Conservation (phyloP, 805 yeast genomes). For the Zygoascus bituminiphila region DNA sequence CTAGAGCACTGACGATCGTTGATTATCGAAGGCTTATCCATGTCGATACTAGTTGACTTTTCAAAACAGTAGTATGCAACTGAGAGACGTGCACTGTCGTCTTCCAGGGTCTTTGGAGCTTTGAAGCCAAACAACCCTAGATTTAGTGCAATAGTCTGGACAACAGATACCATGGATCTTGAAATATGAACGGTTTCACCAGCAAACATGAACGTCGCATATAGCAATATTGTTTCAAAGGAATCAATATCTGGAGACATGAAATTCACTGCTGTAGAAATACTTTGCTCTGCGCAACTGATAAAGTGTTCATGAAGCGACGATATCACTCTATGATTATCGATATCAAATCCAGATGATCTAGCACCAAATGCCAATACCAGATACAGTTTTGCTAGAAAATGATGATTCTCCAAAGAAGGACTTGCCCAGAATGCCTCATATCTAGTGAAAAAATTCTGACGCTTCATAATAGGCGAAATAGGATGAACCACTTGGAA, state of each 20-base stretch:
- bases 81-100: not conserved
- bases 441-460: not conserved
- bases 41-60: slow-evolving; percentile 1
- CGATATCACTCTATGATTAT: slow-evolving; percentile 1
- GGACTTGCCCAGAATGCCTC: slow-evolving; percentile 1
- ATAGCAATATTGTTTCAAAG: not conserved
- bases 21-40: slow-evolving; percentile 4
- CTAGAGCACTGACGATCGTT: not conserved
- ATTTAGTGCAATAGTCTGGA: not conserved
- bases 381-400: slow-evolving; percentile 1
- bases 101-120: not conserved
- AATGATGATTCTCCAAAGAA: not conserved
- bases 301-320: slow-evolving; percentile 5
- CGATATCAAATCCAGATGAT: slow-evolving; percentile 3
- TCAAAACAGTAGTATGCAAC: slow-evolving; percentile 1
- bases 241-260: not conserved
- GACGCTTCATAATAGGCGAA: slow-evolving; percentile 1
- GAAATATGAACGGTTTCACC: slow-evolving; percentile 3
- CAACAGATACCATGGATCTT: not conserved
- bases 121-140: not conserved
- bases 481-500: not conserved
- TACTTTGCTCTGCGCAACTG: slow-evolving; percentile 2
- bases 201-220: slow-evolving; percentile 4
- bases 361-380: slow-evolving; percentile 1
- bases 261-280: not conserved